Evolutionary conservation across 768 basidiomycete species (phyloP).

Genomic region (Boletellus sp.): DNA sequence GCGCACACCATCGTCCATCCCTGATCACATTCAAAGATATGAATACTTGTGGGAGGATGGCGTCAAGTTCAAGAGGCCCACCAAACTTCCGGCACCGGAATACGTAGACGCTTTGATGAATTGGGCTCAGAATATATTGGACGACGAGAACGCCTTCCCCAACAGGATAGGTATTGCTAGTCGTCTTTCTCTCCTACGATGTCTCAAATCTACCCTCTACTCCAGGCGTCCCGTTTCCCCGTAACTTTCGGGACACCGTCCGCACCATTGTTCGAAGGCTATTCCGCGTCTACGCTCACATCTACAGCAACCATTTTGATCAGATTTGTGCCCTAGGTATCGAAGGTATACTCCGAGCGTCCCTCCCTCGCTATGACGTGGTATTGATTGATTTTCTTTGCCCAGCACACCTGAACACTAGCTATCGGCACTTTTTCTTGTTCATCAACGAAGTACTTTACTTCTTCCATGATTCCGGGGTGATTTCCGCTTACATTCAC

Average conservation of each 20-base stretch:
- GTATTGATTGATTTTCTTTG: not conserved
- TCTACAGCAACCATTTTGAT: constrained; percentile 99
- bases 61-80: constrained; percentile 78
- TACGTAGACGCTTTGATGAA: constrained; percentile 99
- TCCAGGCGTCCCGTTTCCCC: constrained; percentile 85
- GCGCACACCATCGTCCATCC: not conserved
- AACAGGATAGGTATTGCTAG: constrained; percentile 77
- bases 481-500: constrained; percentile 8
- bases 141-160: constrained; percentile 91
- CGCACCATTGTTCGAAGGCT: constrained; percentile 88
- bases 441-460: constrained; percentile 86
- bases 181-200: constrained; percentile 4
- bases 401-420: constrained; percentile 94
- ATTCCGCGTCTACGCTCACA: constrained; percentile 96
- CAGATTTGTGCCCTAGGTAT: constrained; percentile 98
- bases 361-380: not conserved
- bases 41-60: constrained; percentile 97
- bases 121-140: constrained; percentile 91
- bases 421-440: constrained; percentile 96
- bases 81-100: constrained; percentile 92
- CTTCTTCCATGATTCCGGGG: not conserved
- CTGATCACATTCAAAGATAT: constrained; percentile 50
- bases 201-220: not conserved
- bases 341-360: constrained; percentile 60
- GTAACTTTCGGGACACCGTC: constrained; percentile 85